Evolutionary conservation across 2,329 filamentous ascomycete species (phyloP), one percentile per base, ranked within the genome.

Genomic region (Shiraia bambusicola): DNA sequence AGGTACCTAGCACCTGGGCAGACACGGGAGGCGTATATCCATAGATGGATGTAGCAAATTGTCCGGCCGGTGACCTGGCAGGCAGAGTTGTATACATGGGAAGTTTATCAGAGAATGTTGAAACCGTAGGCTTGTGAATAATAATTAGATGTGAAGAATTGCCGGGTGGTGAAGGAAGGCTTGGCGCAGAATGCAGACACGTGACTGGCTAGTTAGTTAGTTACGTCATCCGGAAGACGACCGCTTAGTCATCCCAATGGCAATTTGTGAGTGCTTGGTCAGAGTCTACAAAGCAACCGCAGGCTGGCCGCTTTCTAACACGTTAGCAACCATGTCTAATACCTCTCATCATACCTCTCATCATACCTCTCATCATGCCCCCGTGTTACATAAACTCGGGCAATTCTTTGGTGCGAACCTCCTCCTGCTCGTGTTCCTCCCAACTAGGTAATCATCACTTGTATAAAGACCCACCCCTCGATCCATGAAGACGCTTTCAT

Each of bases 401-500:
- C 19, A n/a, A 5, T 22, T 22, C 19, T 22, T 26, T 28, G 8
- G 28, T 34, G 52, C 51, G 64, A 64, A 66, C 28, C 45, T 66
- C 66, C 65, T 67, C 59, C 58, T 55, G 45, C 19, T 34, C 27
- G 30, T 34, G 33, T 29, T 8, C n/a, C 29, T 30, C 28, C 30
- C 34, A 45, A n/a, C n/a, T n/a, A n/a, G n/a, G n/a, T n/a, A n/a
- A n/a, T n/a, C n/a, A n/a, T n/a, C n/a, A n/a, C n/a, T n/a, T 46
- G 50, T 68, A 69, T 68, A 72, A 69, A 60, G 50, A 56, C 50
- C 45, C 34, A 29, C 54, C 36, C 29, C 39, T 40, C 30, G 40
- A 48, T 57, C 61, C 43, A 72, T 72, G 69, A 66, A 61, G 52
- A 60, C 62, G 22, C 44, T 71, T 42, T 50, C 67, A 42, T 70